Evolutionary conservation across 129 eudicot genomes (phyloP).

Genomic region (Mikania micrantha): DNA sequence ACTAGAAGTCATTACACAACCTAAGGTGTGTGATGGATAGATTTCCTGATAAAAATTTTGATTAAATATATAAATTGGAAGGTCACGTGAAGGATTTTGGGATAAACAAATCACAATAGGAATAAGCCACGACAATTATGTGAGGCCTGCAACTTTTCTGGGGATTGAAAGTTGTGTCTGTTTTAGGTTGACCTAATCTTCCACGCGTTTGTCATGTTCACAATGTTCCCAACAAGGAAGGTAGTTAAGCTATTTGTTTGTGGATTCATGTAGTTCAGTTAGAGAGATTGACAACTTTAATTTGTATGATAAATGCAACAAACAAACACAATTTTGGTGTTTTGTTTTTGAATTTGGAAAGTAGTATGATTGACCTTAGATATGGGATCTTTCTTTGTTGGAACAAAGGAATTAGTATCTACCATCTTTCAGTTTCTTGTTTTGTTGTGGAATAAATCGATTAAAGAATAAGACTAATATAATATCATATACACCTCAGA

Average conservation of each 20-base stretch:
- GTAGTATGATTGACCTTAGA: not conserved
- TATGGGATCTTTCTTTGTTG: not conserved
- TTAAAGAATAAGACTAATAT: slow-evolving; percentile 10
- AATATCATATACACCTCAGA: slow-evolving; percentile 33
- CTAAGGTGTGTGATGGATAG: not conserved
- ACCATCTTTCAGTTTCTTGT: not conserved
- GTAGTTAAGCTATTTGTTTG: not conserved
- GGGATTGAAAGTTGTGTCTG: not conserved
- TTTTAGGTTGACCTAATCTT: not conserved
- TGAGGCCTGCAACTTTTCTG: not conserved
- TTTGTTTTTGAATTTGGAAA: not conserved
- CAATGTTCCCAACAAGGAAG: not conserved
- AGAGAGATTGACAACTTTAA: not conserved
- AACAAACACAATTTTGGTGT: not conserved
- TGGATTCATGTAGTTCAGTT: not conserved
- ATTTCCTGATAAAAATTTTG: not conserved
- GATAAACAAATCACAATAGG: not conserved
- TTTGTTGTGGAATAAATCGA: not conserved
- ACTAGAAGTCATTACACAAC: not conserved
- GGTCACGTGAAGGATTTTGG: not conserved
- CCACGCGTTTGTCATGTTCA: not conserved
- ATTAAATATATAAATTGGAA: not conserved
- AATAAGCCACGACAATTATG: not conserved
- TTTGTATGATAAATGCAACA: not conserved
- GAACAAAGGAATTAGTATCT: not conserved